Evolutionary conservation across 2,329 filamentous ascomycete genomes (phyloP), one percentile per base, ranked within the genome.

Genomic region (Colletotrichum shisoi): DNA sequence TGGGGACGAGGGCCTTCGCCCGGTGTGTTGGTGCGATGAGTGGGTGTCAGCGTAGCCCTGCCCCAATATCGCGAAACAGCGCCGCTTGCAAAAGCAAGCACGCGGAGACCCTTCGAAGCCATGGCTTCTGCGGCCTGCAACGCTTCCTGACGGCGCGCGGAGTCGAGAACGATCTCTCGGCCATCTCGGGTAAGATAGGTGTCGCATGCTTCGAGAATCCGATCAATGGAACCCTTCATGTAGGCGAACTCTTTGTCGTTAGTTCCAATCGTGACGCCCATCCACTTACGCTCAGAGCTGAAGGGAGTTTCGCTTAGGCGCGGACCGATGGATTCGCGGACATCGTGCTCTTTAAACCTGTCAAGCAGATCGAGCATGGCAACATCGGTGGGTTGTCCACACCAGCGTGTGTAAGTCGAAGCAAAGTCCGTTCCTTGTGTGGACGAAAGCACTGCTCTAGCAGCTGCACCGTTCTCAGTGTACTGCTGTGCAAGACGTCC

Each of bases 261-360:
- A 24, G 83, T 81, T 49, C 88, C 88, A 71, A 97, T 91, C 2
- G 93, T 91, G 34, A 97, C 94, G 40, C 96, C 96, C 96, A 99
- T 99, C 94, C 94, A 99, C 79, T 99, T 99, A 64, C 94, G 87
- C 76, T 97, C 93, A 1, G 95, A 99, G 76, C 94, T 98, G 78
- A 99, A 99, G 0, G 95, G 94, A 0, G 92, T 94, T 77, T 99
- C 95, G 49, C 89, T 88, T 39, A 91, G 87, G 56, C 94, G 91
- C 39, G 86, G 85, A n/a, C 93, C 93, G 61, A 97, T 87, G 11
- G 91, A 90, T 53, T 95, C 91, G 69, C 96, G 89, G 52, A 96
- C 88, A 78, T 99, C 95, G 71, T 96, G 92, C 77, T 97, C 94
- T 67, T 91, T 91, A 75, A 96, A 95, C 27, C 88, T 87, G 79